Percentiles rank a stretch among this genome's conserved stretches.
Conservation (phyloP, 176 grass and related monocot species). For the Carex scoparia region DNA sequence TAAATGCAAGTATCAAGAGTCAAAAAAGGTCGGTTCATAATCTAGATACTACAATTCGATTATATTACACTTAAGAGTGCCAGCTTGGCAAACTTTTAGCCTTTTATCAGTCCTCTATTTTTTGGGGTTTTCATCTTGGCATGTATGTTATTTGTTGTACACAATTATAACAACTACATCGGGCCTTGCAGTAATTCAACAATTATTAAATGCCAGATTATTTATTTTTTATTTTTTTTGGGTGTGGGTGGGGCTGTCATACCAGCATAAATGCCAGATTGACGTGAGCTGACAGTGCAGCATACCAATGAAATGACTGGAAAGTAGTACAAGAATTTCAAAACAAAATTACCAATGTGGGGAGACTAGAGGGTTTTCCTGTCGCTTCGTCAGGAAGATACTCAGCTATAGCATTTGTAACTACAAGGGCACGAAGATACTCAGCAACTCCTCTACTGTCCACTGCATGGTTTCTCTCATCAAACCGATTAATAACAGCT, state of each 20-base stretch:
- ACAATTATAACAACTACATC: background rate
- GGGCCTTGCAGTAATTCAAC: background rate
- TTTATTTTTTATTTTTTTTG: background rate
- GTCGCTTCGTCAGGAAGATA: constrained; percentile 84
- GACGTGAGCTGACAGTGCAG: background rate
- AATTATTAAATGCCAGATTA: background rate
- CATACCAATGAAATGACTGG: background rate
- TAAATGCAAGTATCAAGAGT: constrained; percentile 45
- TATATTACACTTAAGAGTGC: background rate
- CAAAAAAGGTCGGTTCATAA: constrained; percentile 9
- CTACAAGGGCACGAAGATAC: constrained; percentile 87
- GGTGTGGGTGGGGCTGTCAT: background rate
- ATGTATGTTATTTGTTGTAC: background rate
- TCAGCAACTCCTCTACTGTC: constrained; percentile 87
- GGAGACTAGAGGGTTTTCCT: constrained; percentile 73
- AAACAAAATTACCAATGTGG: constrained; percentile 57
- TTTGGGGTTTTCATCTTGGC: background rate
- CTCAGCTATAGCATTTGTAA: constrained; percentile 74
- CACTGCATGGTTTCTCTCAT: constrained; percentile 85
- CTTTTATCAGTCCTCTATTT: background rate
- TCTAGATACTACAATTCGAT: background rate
- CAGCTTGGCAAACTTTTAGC: background rate
- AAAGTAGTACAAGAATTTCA: background rate
- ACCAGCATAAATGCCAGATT: background rate
- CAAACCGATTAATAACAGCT: constrained; percentile 82